A percentile compares a stretch with the other conserved stretches of the same genome.
Evolutionary conservation across 1,284 basidiomycete species (phyloP).

Genomic region (Naganishia sp.): DNA sequence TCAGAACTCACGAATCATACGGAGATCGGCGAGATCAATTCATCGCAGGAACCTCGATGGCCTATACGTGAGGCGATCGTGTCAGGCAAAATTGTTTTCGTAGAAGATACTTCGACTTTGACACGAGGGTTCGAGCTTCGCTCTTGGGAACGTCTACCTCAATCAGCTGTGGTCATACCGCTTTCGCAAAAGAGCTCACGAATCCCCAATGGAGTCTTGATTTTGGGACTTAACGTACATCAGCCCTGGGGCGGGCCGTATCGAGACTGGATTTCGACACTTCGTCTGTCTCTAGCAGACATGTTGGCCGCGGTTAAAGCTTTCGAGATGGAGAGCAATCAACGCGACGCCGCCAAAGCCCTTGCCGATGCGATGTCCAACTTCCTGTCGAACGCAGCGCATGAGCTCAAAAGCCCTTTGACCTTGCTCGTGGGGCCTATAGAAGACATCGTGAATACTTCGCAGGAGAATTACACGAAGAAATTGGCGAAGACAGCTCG

Average conservation of each 20-base stretch:
- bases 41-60: slow-evolving; percentile 37
- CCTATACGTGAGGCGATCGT: slow-evolving; percentile 47
- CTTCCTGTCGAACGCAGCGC: slow-evolving; percentile 42
- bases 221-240: slow-evolving; percentile 52
- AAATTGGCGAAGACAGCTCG: slow-evolving; percentile 37
- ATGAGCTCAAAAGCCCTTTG: slow-evolving; percentile 45
- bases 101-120: slow-evolving; percentile 47
- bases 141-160: slow-evolving; percentile 51
- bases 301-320: slow-evolving; percentile 46
- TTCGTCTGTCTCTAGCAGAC: slow-evolving; percentile 44
- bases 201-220: slow-evolving; percentile 46
- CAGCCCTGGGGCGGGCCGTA: slow-evolving; percentile 51
- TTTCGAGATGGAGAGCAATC: slow-evolving; percentile 48
- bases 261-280: slow-evolving; percentile 42
- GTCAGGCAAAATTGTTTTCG: slow-evolving; percentile 41
- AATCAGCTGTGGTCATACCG: slow-evolving; percentile 52
- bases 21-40: neutral
- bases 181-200: slow-evolving; percentile 43
- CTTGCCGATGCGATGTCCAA: slow-evolving; percentile 52
- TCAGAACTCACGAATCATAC: slow-evolving; percentile 3
- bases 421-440: slow-evolving; percentile 46
- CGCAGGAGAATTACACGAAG: neutral
- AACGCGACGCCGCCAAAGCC: slow-evolving; percentile 52
- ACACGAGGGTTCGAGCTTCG: slow-evolving; percentile 45
- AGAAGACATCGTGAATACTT: slow-evolving; percentile 42